phyloP scores from a whole-genome alignment of 176 grass and related monocot genomes.

The Avena insularis region DNA sequence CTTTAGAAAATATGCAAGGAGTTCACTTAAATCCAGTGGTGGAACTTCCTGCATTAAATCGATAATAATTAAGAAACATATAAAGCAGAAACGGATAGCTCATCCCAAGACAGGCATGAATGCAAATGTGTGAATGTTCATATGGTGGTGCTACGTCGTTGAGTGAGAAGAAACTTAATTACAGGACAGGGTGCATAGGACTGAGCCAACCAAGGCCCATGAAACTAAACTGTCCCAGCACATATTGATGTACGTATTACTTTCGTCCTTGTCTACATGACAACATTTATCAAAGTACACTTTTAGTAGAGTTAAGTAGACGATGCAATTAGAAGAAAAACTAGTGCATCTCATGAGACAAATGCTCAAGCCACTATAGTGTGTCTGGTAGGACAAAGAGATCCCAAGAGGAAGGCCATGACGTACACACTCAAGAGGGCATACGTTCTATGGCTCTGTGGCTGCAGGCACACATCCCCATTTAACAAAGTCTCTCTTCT shows the following conservation, averaged over 20 bases:
- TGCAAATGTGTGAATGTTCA: not conserved
- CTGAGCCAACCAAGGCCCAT: slow-evolving; percentile 1
- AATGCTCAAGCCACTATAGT: not conserved
- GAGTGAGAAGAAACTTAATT: not conserved
- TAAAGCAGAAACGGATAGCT: slow-evolving; percentile 18
- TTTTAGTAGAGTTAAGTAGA: slow-evolving; percentile 1
- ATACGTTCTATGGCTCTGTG: not conserved
- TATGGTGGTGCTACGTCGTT: not conserved
- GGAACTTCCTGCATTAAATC: slow-evolving; percentile 68
- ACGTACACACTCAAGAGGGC: not conserved
- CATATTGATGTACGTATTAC: not conserved
- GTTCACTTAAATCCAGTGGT: slow-evolving; percentile 79
- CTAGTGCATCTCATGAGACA: not conserved
- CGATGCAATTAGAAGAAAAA: not conserved
- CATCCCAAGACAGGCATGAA: not conserved
- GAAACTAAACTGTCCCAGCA: not conserved
- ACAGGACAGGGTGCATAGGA: not conserved
- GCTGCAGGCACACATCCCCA: not conserved
- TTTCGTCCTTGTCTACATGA: not conserved
- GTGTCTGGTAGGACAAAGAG: not conserved
- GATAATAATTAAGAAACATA: slow-evolving; percentile 38
- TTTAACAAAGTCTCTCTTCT: not conserved
- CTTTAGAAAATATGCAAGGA: slow-evolving; percentile 88
- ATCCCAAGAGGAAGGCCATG: slow-evolving; percentile 7
- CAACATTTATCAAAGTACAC: not conserved